A percentile compares a stretch with the other conserved stretches of the same genome.
Conservation (phyloP, 2,329 filamentous ascomycete genomes). For the Colletotrichum viniferum region DNA sequence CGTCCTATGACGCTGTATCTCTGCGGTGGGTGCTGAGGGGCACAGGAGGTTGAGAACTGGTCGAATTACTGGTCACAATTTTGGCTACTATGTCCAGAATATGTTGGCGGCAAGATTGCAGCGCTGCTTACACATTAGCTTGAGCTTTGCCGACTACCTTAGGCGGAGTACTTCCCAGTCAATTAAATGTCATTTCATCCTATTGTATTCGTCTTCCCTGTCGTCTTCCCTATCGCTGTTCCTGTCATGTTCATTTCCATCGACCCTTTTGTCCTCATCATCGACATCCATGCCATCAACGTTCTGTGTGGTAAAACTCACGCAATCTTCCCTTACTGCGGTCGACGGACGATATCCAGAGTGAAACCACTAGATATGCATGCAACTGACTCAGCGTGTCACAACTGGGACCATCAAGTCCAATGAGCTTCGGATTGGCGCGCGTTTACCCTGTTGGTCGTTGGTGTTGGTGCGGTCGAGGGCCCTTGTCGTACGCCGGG, state of each 20-base stretch:
- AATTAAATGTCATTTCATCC: neutral
- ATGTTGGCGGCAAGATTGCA: neutral
- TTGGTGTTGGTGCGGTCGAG: neutral
- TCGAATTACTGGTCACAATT: neutral
- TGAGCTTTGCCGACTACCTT: neutral
- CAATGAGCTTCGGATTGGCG: neutral
- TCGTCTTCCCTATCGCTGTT: neutral
- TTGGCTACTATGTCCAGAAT: neutral
- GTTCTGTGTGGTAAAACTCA: neutral
- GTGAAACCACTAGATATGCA: neutral
- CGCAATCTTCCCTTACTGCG: neutral
- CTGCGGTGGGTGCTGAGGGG: neutral
- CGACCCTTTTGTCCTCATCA: neutral
- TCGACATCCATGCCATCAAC: neutral
- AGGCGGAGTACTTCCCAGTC: neutral
- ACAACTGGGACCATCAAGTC: neutral
- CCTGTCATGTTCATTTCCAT: neutral
- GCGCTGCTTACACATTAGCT: neutral
- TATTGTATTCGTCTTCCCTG: fast-evolving
- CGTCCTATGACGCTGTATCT: neutral
- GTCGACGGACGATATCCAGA: neutral
- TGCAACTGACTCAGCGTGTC: neutral
- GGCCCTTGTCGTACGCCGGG: neutral
- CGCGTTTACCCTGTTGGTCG: neutral
- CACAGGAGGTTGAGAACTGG: neutral